Conservation (phyloP, 1,284 basidiomycete species). For the Tausonia pullulans region DNA sequence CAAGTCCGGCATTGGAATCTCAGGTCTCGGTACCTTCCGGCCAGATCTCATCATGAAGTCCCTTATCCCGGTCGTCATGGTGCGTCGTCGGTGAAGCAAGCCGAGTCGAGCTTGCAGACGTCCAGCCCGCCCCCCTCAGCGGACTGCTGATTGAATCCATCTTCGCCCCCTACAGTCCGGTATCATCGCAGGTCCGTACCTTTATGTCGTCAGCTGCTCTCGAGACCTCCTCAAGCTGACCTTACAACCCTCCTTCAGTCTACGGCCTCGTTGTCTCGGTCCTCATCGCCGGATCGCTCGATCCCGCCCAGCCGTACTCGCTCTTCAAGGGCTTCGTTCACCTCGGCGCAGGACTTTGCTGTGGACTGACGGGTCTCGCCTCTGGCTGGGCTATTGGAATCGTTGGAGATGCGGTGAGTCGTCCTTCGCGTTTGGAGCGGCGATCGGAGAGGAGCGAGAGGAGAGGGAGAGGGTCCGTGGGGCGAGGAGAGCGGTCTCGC, state of each 20-base stretch:
- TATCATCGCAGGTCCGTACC: constrained; percentile 8
- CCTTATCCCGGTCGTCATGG: constrained; percentile 84
- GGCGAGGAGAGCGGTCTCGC: too few relatives aligned
- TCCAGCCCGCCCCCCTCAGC: too few relatives aligned
- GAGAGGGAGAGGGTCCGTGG: too few relatives aligned
- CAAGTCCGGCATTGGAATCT: constrained; percentile 95
- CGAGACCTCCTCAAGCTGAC: constrained; percentile 36
- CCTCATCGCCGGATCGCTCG: constrained; percentile 55
- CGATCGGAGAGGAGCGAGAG: too few relatives aligned
- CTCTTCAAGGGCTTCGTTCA: constrained; percentile 86
- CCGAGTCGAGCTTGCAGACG: too few relatives aligned
- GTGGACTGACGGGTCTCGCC: constrained; percentile 85
- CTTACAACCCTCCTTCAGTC: constrained; percentile 26
- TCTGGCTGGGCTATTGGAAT: constrained; percentile 96
- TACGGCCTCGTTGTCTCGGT: constrained; percentile 49
- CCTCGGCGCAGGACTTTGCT: constrained; percentile 83
- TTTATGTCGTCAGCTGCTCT: neutral
- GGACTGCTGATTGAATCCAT: too few relatives aligned
- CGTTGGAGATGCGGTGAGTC: constrained; percentile 79
- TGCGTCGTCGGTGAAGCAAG: constrained; percentile 38
- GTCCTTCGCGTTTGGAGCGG: too few relatives aligned
- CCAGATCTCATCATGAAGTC: constrained; percentile 99
- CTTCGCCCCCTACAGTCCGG: neutral
- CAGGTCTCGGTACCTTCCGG: constrained; percentile 84
- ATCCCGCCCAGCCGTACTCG: constrained; percentile 43